phyloP scores from a whole-genome alignment of 495 filamentous ascomycete species.

The Glonium stellatum region DNA sequence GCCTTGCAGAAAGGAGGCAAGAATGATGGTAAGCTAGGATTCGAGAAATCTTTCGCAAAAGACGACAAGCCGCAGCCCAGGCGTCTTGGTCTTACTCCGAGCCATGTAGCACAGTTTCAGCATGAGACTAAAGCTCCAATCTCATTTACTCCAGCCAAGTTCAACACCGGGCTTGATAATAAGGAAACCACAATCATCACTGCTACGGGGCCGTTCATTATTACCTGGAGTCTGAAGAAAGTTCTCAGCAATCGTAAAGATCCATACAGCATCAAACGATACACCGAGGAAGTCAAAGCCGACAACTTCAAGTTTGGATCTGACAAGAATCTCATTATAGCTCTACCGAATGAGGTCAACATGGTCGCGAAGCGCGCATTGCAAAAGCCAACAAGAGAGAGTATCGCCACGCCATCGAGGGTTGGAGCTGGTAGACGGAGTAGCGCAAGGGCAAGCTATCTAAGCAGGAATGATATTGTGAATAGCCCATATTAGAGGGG shows the following conservation, averaged over 20 bases:
- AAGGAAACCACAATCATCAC: conserved; percentile 90
- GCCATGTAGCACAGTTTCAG: conserved; percentile 92
- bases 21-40: conserved; percentile 95
- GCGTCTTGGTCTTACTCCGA: conserved; percentile 76
- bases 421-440: conserved; percentile 41
- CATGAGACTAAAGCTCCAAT: conserved; percentile 84
- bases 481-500: conserved; percentile 67
- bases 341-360: conserved; percentile 92
- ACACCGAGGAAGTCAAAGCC: conserved; percentile 91
- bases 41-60: conserved; percentile 87
- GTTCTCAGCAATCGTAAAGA: conserved; percentile 69
- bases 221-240: conserved; percentile 94
- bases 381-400: conserved; percentile 85
- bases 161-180: conserved; percentile 80
- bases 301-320: conserved; percentile 97
- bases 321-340: conserved; percentile 97
- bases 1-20: conserved; percentile 85
- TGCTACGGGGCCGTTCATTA: conserved; percentile 93
- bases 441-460: conserved; percentile 45
- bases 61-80: conserved; percentile 90
- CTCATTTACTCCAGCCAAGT: conserved; percentile 82
- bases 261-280: conserved; percentile 93
- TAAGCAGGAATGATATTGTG: conserved; percentile 72
- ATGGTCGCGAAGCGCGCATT: conserved; percentile 84
- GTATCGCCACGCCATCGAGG: conserved; percentile 64